Conservation (phyloP, 129 eudicot species). For the Oenanthe sinensis region DNA sequence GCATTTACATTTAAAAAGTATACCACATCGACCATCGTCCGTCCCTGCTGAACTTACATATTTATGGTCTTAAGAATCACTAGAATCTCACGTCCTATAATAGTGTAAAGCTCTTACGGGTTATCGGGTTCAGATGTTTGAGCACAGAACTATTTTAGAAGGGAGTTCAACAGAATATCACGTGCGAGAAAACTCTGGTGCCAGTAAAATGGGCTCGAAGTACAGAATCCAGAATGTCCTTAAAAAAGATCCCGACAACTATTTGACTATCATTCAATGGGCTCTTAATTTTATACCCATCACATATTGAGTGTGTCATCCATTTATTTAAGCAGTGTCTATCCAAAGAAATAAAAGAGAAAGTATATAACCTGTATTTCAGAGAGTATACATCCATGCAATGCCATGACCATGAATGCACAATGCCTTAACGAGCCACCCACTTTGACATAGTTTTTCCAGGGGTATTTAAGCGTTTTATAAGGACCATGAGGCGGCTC, state of each 20-base stretch:
- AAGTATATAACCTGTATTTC: slow-evolving; percentile 67
- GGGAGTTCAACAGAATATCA: not conserved
- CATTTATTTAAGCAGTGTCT: not conserved
- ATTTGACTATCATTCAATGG: not conserved
- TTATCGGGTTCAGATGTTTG: not conserved
- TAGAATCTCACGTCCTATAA: not conserved
- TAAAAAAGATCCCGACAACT: not conserved
- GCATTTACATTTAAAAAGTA: not conserved
- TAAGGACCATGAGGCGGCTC: slow-evolving; percentile 91
- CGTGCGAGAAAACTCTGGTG: not conserved
- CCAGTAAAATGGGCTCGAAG: not conserved
- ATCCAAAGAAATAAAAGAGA: not conserved
- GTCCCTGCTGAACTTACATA: not conserved
- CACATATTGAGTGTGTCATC: not conserved
- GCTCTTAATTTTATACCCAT: not conserved
- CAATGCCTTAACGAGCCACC: slow-evolving; percentile 82
- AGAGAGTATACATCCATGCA: slow-evolving; percentile 81
- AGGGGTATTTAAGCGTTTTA: slow-evolving; percentile 61
- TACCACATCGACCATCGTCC: not conserved
- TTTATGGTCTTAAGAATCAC: not conserved
- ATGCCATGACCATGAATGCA: slow-evolving; percentile 87
- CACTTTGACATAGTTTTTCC: slow-evolving; percentile 68
- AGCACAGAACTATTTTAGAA: not conserved
- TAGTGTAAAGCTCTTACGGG: not conserved
- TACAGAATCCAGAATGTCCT: not conserved